phyloP scores from a whole-genome alignment of 371 early-diverging fungal species.

The Syncephalastrum monosporum region DNA sequence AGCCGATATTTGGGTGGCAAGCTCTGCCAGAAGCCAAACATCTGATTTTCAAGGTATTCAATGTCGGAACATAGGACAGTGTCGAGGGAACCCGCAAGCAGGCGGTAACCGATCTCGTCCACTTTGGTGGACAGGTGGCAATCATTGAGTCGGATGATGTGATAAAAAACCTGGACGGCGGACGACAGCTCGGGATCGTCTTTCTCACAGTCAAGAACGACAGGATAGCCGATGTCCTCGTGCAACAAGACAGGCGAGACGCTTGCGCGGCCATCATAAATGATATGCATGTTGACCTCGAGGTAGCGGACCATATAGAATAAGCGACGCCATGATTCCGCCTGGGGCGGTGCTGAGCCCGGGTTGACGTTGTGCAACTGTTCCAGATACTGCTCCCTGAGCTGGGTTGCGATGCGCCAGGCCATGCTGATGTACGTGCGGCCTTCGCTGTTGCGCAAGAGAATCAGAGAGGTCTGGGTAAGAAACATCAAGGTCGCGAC shows the following conservation, averaged over 20 bases:
- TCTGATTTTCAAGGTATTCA: conserved; percentile 28
- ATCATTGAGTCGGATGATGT: conserved; percentile 29
- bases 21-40: conserved; percentile 33
- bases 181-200: conserved; percentile 3
- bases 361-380: conserved; percentile 7
- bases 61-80: conserved; percentile 20
- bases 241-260: conserved; percentile 25
- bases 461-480: conserved; percentile 23
- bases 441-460: conserved; percentile 29
- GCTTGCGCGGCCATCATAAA: conserved; percentile 26
- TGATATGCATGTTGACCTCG: conserved; percentile 26
- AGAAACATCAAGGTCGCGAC: conserved; percentile 24
- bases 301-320: conserved; percentile 34
- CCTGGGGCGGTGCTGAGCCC: conserved; percentile 15
- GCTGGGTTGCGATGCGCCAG: conserved; percentile 37
- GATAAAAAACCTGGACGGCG: conserved; percentile 17
- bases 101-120: conserved; percentile 23
- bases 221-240: conserved; percentile 36
- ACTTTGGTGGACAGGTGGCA: conserved; percentile 21
- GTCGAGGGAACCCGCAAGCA: conserved; percentile 26
- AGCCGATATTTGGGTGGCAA: conserved; percentile 26
- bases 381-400: conserved; percentile 23
- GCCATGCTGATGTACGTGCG: conserved; percentile 31
- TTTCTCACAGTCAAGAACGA: conserved; percentile 21
- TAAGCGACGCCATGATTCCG: conserved; percentile 42